Base-by-base conservation (phyloP, 1,139 yeast genomes). In the Kodamaea derodonti region DNA sequence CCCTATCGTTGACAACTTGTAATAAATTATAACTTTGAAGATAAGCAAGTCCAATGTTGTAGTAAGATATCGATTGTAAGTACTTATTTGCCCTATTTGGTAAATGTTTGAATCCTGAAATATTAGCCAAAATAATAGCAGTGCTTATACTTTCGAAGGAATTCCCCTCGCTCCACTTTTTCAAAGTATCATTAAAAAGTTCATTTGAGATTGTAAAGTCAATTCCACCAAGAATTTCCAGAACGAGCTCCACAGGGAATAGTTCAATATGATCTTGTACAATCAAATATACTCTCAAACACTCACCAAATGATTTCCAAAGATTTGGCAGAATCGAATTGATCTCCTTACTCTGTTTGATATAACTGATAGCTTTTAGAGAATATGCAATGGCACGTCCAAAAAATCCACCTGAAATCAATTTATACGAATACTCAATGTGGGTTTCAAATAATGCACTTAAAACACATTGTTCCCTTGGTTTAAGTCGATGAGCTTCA, bases 31-130 rank as follows among this genome's bases (percentile, higher is more conserved):
- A 75, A 0, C 76, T 70, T 29, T 75, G 72, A 30, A 80, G 58
- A 40, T 79, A 76, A 0, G 87, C 69, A 22, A 83, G 55, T 1
- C 95, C 96, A 23, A 86, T 56, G 50, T 90, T 88, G 56, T 75
- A 85, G 57, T 74, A 70, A 1, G 76, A 65, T 10, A 80, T 67
- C 0, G 95, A 77, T 31, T 76, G 62, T 14, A 81, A 54, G n/a
- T 72, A 59, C 49, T 76, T 72, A 18, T 77, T 57, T 1, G 60
- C 47, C 24, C 66, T 57, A 7, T 41, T 49, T n/a, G 67, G 69
- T 28, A 62, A 43, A 26, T 43, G 46, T 25, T 42, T 51, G 27
- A 58, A 57, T 26, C 50, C 38, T 10, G 60, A 56, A 15, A 54
- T 51, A 9, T 62, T 53, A 4, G 62, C 43, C 23, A 62, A 42